Conservation (phyloP, 2,329 filamentous ascomycete genomes). For the Metarhizium humberi region DNA sequence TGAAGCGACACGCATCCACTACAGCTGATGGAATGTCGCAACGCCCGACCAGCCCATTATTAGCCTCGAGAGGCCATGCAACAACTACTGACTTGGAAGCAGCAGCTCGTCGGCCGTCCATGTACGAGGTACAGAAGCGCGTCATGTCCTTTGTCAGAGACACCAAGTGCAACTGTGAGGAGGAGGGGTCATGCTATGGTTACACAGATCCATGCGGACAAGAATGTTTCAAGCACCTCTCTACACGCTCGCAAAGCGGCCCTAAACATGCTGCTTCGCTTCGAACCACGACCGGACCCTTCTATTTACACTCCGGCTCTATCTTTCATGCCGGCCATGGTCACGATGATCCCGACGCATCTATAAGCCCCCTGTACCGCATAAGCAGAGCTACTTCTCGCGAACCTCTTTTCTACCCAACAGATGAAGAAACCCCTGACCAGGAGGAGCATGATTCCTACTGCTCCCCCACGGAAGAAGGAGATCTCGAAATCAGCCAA, state of each 20-base stretch:
- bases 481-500: slow-evolving; percentile 39
- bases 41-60: slow-evolving; percentile 14
- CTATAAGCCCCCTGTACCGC: slow-evolving; percentile 23
- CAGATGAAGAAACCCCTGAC: slow-evolving; percentile 13
- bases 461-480: slow-evolving; percentile 21
- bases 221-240: slow-evolving; percentile 53
- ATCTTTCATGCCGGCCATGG: slow-evolving; percentile 17
- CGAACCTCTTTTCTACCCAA: slow-evolving; percentile 22
- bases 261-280: slow-evolving; percentile 27
- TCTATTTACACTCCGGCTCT: slow-evolving; percentile 17
- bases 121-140: slow-evolving; percentile 43
- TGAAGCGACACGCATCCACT: slow-evolving; percentile 19
- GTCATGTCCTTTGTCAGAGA: slow-evolving; percentile 58
- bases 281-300: slow-evolving; percentile 31
- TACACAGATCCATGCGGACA: slow-evolving; percentile 58
- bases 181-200: slow-evolving; percentile 51
- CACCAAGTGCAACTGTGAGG: slow-evolving; percentile 53
- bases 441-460: slow-evolving; percentile 12
- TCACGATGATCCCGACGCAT: slow-evolving; percentile 16
- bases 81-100: slow-evolving; percentile 19
- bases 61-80: slow-evolving; percentile 15
- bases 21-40: slow-evolving; percentile 20
- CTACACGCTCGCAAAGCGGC: slow-evolving; percentile 21
- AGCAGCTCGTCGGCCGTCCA: slow-evolving; percentile 40
- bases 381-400: slow-evolving; percentile 30